Evolutionary conservation across 495 filamentous ascomycete species (phyloP).

Genomic region (Elaphomyces granulatus): DNA sequence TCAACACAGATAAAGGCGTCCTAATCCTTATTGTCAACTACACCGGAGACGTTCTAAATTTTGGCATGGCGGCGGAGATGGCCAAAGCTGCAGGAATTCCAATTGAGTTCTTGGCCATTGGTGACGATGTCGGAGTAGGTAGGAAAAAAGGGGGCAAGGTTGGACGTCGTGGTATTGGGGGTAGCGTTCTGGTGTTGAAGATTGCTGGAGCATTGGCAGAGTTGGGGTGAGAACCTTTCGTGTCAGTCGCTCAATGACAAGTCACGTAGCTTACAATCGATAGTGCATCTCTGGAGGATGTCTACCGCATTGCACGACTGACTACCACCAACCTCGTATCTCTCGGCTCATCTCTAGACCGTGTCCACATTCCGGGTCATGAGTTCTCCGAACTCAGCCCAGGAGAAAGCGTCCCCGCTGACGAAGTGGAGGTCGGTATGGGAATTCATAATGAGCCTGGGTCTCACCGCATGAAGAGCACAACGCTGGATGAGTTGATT

Average conservation of each 20-base stretch:
- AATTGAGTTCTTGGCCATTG: conserved; percentile 88
- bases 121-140: conserved; percentile 92
- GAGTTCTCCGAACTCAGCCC: conserved; percentile 19
- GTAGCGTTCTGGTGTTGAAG: conserved; percentile 81
- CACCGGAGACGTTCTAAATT: conserved; percentile 76
- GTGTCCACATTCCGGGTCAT: conserved; percentile 87
- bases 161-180: conserved; percentile 79
- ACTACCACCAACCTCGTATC: conserved; percentile 66
- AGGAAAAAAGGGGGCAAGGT: conserved; percentile 74
- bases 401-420: conserved; percentile 40
- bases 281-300: conserved; percentile 45
- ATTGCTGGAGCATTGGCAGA: conserved; percentile 76
- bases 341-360: conserved; percentile 71
- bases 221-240: conserved; percentile 41
- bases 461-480: conserved; percentile 48
- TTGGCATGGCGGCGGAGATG: conserved; percentile 90
- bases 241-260: neutral
- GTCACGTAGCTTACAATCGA: conserved; percentile 2
- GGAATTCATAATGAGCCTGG: conserved; percentile 97
- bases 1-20: conserved; percentile 57
- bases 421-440: conserved; percentile 92
- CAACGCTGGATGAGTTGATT: conserved; percentile 56
- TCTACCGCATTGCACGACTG: conserved; percentile 53
- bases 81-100: conserved; percentile 64
- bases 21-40: conserved; percentile 56